These are phyloP conservation scores for Picea abies DNA, from an alignment of 83 land plant genomes.

Conservation along the genomic window DNA sequence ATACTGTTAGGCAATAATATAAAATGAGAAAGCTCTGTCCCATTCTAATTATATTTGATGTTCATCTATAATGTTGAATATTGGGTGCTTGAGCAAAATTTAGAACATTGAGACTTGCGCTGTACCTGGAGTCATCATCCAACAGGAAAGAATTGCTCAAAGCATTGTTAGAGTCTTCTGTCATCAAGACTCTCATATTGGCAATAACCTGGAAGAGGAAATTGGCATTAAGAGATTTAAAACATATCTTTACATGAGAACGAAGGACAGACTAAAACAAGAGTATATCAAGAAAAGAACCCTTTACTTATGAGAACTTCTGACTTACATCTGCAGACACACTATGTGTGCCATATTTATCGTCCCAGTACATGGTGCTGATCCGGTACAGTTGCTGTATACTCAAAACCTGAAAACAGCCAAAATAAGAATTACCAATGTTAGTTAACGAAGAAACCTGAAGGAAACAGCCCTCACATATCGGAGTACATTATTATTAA, in stretches of 20 bases:
- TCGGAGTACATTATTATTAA: background rate
- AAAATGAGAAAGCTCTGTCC: background rate
- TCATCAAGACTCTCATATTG: slow-evolving; percentile 95
- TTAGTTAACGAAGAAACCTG: background rate
- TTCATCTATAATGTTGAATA: background rate
- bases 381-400: slow-evolving; percentile 78
- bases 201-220: slow-evolving; percentile 72
- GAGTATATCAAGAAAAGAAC: background rate
- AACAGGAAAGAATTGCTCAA: slow-evolving; percentile 94
- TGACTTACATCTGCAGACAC: slow-evolving; percentile 65
- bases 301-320: background rate
- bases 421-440: background rate
- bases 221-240: background rate
- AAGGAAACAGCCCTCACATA: background rate
- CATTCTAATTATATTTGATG: background rate
- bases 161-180: slow-evolving; percentile 97
- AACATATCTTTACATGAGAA: background rate
- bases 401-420: slow-evolving; percentile 62
- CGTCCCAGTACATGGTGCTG: slow-evolving; percentile 92
- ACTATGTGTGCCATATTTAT: slow-evolving; percentile 86
- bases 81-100: background rate
- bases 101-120: background rate
- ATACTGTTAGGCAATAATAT: background rate
- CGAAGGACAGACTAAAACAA: background rate
- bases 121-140: slow-evolving; percentile 96